phyloP scores from a whole-genome alignment of 495 filamentous ascomycete species.

The Sordaria brevicollis region DNA sequence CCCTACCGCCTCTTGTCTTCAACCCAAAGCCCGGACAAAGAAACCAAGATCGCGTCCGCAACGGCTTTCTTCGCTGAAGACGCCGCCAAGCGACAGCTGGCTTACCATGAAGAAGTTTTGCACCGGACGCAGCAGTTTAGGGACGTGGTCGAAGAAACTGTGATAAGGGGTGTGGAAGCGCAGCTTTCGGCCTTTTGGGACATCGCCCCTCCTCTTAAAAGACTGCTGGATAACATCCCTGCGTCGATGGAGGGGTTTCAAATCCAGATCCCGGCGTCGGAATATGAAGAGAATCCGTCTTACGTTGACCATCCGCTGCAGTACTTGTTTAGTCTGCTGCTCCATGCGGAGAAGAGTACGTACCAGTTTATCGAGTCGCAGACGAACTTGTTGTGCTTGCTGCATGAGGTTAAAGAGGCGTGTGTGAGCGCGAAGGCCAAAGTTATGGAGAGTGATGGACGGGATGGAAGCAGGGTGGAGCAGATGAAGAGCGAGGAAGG shows the following conservation, averaged over 20 bases:
- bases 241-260: constrained; percentile 32
- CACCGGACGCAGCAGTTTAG: constrained; percentile 69
- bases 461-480: constrained; percentile 47
- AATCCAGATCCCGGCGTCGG: constrained; percentile 61
- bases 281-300: constrained; percentile 75
- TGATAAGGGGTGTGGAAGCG: constrained; percentile 76
- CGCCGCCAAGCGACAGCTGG: constrained; percentile 51
- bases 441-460: constrained; percentile 45
- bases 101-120: constrained; percentile 55
- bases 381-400: constrained; percentile 80
- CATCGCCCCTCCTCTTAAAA: constrained; percentile 72
- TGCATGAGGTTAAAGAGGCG: constrained; percentile 85
- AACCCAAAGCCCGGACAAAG: constrained; percentile 41
- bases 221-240: constrained; percentile 70
- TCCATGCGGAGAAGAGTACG: constrained; percentile 78
- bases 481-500: constrained; percentile 56
- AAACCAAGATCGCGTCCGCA: constrained; percentile 66
- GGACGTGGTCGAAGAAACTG: constrained; percentile 72
- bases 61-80: constrained; percentile 75
- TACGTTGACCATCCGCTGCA: constrained; percentile 73
- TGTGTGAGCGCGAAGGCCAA: constrained; percentile 52
- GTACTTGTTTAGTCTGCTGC: constrained; percentile 75
- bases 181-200: constrained; percentile 96
- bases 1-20: constrained; percentile 69
- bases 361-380: constrained; percentile 97